Evolutionary conservation across 1,284 basidiomycete genomes (phyloP).

Genomic region (Phellopilus nigrolimitatus): DNA sequence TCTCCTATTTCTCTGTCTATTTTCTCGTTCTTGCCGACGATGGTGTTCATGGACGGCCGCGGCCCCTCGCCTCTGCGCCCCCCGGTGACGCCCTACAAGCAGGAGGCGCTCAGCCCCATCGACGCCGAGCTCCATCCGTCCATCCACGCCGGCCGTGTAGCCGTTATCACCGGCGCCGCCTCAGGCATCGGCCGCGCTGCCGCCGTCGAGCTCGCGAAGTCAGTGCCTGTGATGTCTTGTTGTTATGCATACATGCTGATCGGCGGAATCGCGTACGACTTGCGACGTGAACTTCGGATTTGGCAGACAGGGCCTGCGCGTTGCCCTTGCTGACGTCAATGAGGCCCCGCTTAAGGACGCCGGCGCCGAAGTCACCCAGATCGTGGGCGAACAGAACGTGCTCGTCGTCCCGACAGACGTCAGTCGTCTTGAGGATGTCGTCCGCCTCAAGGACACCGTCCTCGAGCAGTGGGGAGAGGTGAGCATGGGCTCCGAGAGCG

Average conservation of each 20-base stretch:
- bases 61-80: slow-evolving; percentile 28
- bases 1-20: background rate
- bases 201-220: slow-evolving; percentile 78
- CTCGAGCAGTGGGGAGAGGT: slow-evolving; percentile 90
- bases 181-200: slow-evolving; percentile 84
- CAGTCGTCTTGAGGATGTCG: slow-evolving; percentile 66
- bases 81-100: slow-evolving; percentile 24
- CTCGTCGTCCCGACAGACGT: slow-evolving; percentile 79
- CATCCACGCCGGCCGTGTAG: slow-evolving; percentile 67
- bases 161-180: slow-evolving; percentile 77
- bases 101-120: slow-evolving; percentile 39
- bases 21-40: background rate
- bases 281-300: no score
- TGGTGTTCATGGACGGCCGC: slow-evolving; percentile 19
- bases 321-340: slow-evolving; percentile 78
- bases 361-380: slow-evolving; percentile 51
- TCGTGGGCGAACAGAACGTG: slow-evolving; percentile 62
- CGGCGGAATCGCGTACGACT: background rate
- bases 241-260: background rate
- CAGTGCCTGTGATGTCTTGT: slow-evolving; percentile 29
- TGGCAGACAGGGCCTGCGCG: slow-evolving; percentile 67
- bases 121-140: slow-evolving; percentile 65
- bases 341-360: slow-evolving; percentile 43
- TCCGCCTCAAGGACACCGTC: slow-evolving; percentile 68
- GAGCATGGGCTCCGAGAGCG: slow-evolving; percentile 42